Evolutionary conservation across 2,329 filamentous ascomycete species (phyloP), one percentile per base, ranked within the genome.

Genomic region (Calonectria hongkongensis): DNA sequence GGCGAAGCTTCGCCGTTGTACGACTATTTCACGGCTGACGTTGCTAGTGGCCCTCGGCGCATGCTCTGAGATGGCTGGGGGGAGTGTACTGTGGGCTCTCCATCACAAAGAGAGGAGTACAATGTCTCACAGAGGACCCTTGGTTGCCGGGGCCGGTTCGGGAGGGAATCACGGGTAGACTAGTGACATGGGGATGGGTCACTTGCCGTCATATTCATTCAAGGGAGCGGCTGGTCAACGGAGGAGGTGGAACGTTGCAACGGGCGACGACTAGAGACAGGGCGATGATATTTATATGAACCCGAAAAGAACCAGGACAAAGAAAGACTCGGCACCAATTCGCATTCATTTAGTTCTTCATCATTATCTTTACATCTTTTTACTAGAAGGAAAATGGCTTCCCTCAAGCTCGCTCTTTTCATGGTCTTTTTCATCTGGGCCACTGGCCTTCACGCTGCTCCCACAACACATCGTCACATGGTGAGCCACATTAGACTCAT

Each of bases 401-500:
- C 71, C 25, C 70, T 72, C 50, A 75, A 66, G 18, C 43, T 73
- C 7, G 73, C 79, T 33, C 70, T 76, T 41, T 75, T 72, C 51
- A 28, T 78, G 13, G 48, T 74, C 70, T 63, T 80, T 36, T 75
- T 77, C 45, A 54, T 79, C 39, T 79, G 79, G 73, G 71, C 76
- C 47, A 70, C 77, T 18, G 66, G 75, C 28, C 68, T 78, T 2
- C 67, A 81, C 27, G 81, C 80, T 21, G 79, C 77, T 30, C 81
- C 81, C 21, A 64, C 78, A 13, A 68, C 71, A 16, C 74, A 72
- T 66, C 50, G 69, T 48, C 77, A 79, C 66, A 74, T 66, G 60
- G 39, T 36, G 10, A 28, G 75, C 36, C 76, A 80, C 51, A 66
- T 65, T 45, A 70, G 75, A 25, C 70, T 85, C 85, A 84, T 85